Conservation (phyloP, 805 yeast genomes). For the Ogataea nitratoaversa region DNA sequence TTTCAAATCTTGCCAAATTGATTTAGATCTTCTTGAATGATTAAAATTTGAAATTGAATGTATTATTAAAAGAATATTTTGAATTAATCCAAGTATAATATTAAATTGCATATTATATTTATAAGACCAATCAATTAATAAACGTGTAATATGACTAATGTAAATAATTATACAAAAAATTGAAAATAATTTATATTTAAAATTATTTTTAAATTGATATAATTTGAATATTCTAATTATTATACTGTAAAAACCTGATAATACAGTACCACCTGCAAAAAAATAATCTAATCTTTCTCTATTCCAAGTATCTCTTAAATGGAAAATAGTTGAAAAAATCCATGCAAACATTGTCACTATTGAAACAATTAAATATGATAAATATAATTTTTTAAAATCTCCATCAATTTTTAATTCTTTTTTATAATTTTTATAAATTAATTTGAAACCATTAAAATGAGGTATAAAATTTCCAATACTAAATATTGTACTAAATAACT, state of each 20-base stretch:
- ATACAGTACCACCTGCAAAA: constrained; percentile 86
- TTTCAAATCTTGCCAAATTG: constrained; percentile 19
- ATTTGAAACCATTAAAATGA: constrained; percentile 46
- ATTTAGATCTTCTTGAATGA: constrained; percentile 12
- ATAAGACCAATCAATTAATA: constrained; percentile 77
- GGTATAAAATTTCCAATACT: constrained; percentile 69
- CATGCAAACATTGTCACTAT: constrained; percentile 79
- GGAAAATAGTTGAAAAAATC: constrained; percentile 83
- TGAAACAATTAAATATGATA: constrained; percentile 46
- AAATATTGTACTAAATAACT: constrained; percentile 73
- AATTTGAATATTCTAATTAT: constrained; percentile 56
- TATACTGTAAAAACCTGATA: constrained; percentile 73
- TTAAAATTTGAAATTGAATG: constrained; percentile 31
- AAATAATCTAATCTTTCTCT: constrained; percentile 90
- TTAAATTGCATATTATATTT: constrained; percentile 93
- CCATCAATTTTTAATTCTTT: constrained; percentile 19
- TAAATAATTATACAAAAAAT: constrained; percentile 47
- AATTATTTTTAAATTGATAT: constrained; percentile 35
- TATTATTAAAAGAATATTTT: constrained; percentile 53
- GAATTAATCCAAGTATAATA: constrained; percentile 70
- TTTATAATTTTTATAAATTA: constrained; percentile 25
- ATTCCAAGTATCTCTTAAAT: constrained; percentile 70
- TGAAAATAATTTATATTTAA: constrained; percentile 34
- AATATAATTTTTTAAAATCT: constrained; percentile 27
- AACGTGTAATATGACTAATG: constrained; percentile 57